phyloP scores from a whole-genome alignment of 345 rosid species.

The Durio zibethinus region DNA sequence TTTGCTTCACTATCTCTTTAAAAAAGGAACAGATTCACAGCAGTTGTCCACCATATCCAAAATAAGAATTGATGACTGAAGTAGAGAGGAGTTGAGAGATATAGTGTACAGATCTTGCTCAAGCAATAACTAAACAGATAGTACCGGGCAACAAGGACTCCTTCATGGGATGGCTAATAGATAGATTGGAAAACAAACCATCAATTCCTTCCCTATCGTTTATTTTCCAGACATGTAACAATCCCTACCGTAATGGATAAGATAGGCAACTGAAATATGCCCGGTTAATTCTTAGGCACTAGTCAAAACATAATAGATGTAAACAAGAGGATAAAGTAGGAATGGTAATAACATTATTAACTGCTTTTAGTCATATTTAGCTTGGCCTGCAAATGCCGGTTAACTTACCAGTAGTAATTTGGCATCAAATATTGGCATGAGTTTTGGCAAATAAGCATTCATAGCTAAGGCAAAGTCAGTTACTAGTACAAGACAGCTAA shows the following conservation, averaged over 20 bases:
- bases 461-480: not conserved
- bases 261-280: conserved; percentile 28
- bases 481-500: not conserved
- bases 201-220: conserved; percentile 18
- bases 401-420: not conserved
- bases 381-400: not conserved
- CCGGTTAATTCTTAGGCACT: not conserved
- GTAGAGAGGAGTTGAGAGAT: too few relatives aligned
- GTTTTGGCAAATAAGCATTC: not conserved
- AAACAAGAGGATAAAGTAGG: not conserved
- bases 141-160: conserved; percentile 5
- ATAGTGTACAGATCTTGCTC: too few relatives aligned
- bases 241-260: conserved; percentile 14
- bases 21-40: too few relatives aligned
- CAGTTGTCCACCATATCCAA: too few relatives aligned
- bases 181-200: conserved; percentile 19
- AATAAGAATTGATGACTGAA: too few relatives aligned
- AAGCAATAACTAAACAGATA: too few relatives aligned
- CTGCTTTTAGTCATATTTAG: not conserved
- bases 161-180: conserved; percentile 17
- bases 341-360: not conserved
- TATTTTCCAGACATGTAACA: conserved; percentile 37
- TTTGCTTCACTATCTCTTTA: too few relatives aligned
- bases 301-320: not conserved
- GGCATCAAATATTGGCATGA: not conserved